Evolutionary conservation across 2,329 filamentous ascomycete genomes (phyloP), one percentile per base, ranked within the genome.

Genomic region (Sporothrix luriei): DNA sequence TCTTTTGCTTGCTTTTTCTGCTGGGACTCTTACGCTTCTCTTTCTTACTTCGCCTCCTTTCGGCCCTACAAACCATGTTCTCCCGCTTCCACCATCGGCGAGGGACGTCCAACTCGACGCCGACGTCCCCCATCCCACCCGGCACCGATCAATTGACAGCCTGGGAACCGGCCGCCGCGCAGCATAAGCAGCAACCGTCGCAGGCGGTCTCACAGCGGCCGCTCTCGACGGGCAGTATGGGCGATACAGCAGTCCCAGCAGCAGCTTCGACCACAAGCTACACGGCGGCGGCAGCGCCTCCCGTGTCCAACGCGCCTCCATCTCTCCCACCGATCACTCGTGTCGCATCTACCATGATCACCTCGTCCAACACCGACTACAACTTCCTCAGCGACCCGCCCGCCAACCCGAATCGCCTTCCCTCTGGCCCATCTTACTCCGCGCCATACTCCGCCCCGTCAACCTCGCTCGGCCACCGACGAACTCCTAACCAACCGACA

Each of bases 21-120:
- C 24, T 51, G 24, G 52, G 43, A 10, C 16, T 68, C 49, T 40
- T 29, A 26, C 43, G 26, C 64, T 26, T 21, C 29, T 21, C 7
- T 29, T n/a, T 43, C 7, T 48, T 16, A 4, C 61, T 14, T 40
- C 6, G 24, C 16, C 26, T 38, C 38, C 24, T 54, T 43, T 66
- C 26, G 7, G 1, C 6, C 33, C 19, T 11, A 38, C 3, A n/a
- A 19, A 26, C 48, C 68, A 74, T 74, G 73, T 74, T 74, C 77
- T 80, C 87, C 62, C 84, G 85, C 75, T 87, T 88, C 78, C 85
- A 87, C 75, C 85, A 87, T 75, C 84, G 85, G 74, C 84, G 85
- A 75, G 84, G 81, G 62, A 82, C 82, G 73, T 87, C 85, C 69
- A 85, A 83, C 78, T 84, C 85, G 70, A 80, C 83, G 46, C 85